These are phyloP conservation scores for Xylaria intraflava DNA, from an alignment of 495 filamentous ascomycete species.

Conservation along the genomic window DNA sequence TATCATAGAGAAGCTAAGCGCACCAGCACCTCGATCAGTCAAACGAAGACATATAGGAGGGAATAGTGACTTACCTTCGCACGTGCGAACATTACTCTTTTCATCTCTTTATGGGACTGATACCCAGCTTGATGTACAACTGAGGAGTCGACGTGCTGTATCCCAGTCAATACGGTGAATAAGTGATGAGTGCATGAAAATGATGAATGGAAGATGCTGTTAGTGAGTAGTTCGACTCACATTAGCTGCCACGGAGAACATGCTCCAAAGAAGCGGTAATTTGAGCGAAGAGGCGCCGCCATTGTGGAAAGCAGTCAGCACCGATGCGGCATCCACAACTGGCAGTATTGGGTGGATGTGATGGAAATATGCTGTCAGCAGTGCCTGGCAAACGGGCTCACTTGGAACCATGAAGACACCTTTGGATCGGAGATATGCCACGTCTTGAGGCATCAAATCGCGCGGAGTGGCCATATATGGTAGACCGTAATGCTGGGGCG, in stretches of 20 bases:
- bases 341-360: constrained; percentile 38
- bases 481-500: neutral
- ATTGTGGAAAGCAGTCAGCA: constrained; percentile 22
- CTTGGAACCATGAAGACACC: neutral
- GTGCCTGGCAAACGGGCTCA: neutral
- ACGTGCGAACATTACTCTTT: constrained; percentile 1
- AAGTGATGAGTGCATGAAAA: too few species aligned
- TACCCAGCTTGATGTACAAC: constrained; percentile 4
- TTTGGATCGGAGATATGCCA: neutral
- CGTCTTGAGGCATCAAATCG: neutral
- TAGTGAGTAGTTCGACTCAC: too few species aligned
- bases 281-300: constrained; percentile 12
- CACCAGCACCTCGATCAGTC: too few species aligned
- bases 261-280: neutral
- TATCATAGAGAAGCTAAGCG: constrained; percentile 6
- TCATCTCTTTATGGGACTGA: constrained; percentile 9
- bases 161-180: constrained; percentile 3
- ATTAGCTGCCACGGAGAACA: constrained; percentile 1
- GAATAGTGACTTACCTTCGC: constrained; percentile 7
- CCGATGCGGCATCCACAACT: constrained; percentile 28
- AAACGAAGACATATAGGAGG: too few species aligned
- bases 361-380: constrained; percentile 15
- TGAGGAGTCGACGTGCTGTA: constrained; percentile 19
- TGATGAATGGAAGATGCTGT: too few species aligned
- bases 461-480: neutral